Percentiles rank a stretch among this genome's conserved stretches.
phyloP scores from a whole-genome alignment of 2,329 filamentous ascomycete genomes.

The Pyricularia pennisetigena region DNA sequence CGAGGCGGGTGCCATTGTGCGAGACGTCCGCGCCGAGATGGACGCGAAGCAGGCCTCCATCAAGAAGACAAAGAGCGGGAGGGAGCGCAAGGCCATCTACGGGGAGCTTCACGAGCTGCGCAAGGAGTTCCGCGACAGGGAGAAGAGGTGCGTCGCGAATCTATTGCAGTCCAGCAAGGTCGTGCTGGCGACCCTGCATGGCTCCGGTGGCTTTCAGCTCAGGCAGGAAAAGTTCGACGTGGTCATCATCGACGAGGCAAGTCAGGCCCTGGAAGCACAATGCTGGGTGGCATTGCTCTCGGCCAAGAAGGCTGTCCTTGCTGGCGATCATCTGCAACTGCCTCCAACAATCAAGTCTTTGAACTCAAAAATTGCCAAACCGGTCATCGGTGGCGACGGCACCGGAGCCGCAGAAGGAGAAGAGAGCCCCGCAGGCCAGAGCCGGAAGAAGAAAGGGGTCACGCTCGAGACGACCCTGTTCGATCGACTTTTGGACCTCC shows the following conservation, averaged over 20 bases:
- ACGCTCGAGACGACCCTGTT: slow-evolving; percentile 86
- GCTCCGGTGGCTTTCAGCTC: slow-evolving; percentile 77
- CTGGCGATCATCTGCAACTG: slow-evolving; percentile 88
- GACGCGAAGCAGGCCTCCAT: slow-evolving; percentile 84
- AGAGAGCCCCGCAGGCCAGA: not conserved
- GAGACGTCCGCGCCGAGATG: slow-evolving; percentile 86
- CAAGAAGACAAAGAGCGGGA: slow-evolving; percentile 59
- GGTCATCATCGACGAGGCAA: slow-evolving; percentile 92
- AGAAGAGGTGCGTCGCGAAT: slow-evolving; percentile 68
- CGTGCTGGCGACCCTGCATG: slow-evolving; percentile 86
- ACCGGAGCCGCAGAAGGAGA: not conserved
- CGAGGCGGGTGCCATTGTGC: slow-evolving; percentile 80
- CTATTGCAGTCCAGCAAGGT: slow-evolving; percentile 73
- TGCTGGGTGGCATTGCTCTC: slow-evolving; percentile 87
- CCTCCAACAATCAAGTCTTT: slow-evolving; percentile 88
- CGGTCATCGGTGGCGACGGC: slow-evolving; percentile 2
- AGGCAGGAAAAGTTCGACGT: slow-evolving; percentile 78
- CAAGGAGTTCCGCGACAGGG: slow-evolving; percentile 79
- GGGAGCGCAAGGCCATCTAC: slow-evolving; percentile 75
- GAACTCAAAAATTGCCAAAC: slow-evolving; percentile 34
- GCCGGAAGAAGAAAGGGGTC: slow-evolving; percentile 26
- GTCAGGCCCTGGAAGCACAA: slow-evolving; percentile 90
- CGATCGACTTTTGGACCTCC: slow-evolving; percentile 72
- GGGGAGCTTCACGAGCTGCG: slow-evolving; percentile 74
- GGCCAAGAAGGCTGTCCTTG: slow-evolving; percentile 77